phyloP scores from a whole-genome alignment of 345 rosid genomes.

The Streptanthus diversifolius region DNA sequence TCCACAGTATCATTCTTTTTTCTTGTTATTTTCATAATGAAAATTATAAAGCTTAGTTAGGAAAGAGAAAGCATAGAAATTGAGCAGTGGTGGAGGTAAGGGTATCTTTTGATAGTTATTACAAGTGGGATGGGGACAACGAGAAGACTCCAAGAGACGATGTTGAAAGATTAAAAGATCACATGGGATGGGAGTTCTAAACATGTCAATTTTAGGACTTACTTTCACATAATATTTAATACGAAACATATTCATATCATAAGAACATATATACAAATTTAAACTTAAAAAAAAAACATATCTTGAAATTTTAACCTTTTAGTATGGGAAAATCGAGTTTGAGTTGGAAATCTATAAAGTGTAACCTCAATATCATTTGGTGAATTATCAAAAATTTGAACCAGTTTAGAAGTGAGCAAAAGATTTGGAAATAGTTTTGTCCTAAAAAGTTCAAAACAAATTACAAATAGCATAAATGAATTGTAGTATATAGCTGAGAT shows the following conservation, averaged over 20 bases:
- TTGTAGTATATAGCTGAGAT: not conserved
- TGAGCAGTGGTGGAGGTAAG: not conserved
- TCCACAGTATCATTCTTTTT: not conserved
- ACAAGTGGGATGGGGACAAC: not conserved
- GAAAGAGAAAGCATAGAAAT: not conserved
- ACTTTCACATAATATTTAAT: not conserved
- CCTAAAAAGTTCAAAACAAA: too few species aligned
- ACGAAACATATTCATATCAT: not conserved
- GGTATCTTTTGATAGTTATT: constrained; percentile 9
- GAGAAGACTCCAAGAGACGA: constrained; percentile 20
- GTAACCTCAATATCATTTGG: not conserved
- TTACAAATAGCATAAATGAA: not conserved
- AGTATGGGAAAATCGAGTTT: not conserved
- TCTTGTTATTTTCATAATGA: not conserved
- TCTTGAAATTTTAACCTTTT: not conserved
- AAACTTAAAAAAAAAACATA: not conserved
- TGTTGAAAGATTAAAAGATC: constrained; percentile 7
- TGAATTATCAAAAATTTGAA: not conserved
- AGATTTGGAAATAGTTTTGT: too few species aligned
- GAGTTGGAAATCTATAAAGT: not conserved
- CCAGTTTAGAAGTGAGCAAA: not conserved
- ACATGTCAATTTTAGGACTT: not conserved
- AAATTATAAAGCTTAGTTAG: not conserved
- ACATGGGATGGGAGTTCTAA: constrained; percentile 15
- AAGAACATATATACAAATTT: not conserved